Evolutionary conservation across 2,329 filamentous ascomycete genomes (phyloP), one percentile per base, ranked within the genome.

Genomic region (Sporothrix brunneoviolacea): DNA sequence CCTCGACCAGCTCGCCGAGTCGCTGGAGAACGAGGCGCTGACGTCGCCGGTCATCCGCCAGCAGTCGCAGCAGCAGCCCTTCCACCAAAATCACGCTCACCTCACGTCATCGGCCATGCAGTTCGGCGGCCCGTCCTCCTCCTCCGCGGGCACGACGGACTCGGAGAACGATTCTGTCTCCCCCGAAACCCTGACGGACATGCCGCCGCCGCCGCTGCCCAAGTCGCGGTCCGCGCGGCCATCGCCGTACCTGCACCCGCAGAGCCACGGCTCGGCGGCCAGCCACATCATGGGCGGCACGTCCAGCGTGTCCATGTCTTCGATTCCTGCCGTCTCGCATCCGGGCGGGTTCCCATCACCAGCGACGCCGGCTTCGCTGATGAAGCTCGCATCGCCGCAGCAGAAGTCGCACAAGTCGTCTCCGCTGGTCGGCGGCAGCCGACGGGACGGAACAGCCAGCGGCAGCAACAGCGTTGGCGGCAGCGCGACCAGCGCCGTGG

Each of bases 301-400:
- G 56, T 12, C 28, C 10, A 46, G n/a, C 15, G 39, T 22, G 8
- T 22, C 53, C 1, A 28, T 28, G 6, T 8, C 48, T 16, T 7
- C 46, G 3, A 16, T 47, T 8, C 35, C 38, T 8, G 10, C 22
- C 5, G 30, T 33, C 3, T 61, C 22, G 52, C 55, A 43, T 50
- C 57, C 39, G 2, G 47, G 50, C 15, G 70, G 68, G 19, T 72
- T 71, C 46, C 71, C 69, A 59, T 80, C 82, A 47, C 87, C 88
- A 10, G 90, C 88, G 2, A 95, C 90, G 0, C 90, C 90, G 1
- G 88, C 91, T 8, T 95, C 90, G 7, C 69, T 95, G 52, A 95
- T 96, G 86, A 85, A 82, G 60, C 74, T 91, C 38, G 76, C 74
- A 4, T 74, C 76, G 22, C 77, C 77, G 60, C 72, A 27, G 61